Base-by-base conservation (phyloP, 257 asterid species). In the Nicotiana noctiflora region DNA sequence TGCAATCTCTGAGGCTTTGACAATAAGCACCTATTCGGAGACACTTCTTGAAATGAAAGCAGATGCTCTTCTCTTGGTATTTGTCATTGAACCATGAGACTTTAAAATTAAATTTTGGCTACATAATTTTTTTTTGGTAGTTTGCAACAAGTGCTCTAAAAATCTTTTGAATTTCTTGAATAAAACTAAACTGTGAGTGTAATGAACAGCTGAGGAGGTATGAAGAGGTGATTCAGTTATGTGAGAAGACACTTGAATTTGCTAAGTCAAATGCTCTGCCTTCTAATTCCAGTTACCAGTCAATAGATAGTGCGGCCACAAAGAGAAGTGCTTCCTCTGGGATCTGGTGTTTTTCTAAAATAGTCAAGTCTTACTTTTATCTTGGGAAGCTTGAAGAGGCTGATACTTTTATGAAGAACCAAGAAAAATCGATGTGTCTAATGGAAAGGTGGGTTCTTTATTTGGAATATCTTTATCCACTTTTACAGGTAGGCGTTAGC, bases 381-480 rank as follows among this genome's bases (percentile, higher is more conserved):
- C 79, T 90, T 68, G 99, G 99, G 79, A 92, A 88, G 85, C 96
- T 92, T 84, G 98, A 94, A 87, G 97, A 96, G 74, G 95, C 95
- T 81, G 87, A 89, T 25, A 87, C 65, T 65, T 89, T 96, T 87
- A 85, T 92, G 67, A 91, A 90, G 89, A 91, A 89, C 88, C 97
- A 90, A 88, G 97, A 92, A 82, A 95, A 90, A 74, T 87, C 84
- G 23, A 61, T 82, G 65, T 70, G 88, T 82, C 84, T 64, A 49
- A 68, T 83, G 27, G 85, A 89, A 85, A 70, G 93, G 99, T 95
- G 84, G 85, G 52, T 37, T 51, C 80, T 70, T 23, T 49, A 25
- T 23, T 49, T 23, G 79, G 61, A 49, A 74, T 25, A 74, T 49
- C 9, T 56, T 49, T 74, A 46, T 72, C 13, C 57, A 13, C 61